These are phyloP conservation scores for Trichophyton verrucosum DNA, from an alignment of 2,329 filamentous ascomycete genomes.

Conservation along the genomic window DNA sequence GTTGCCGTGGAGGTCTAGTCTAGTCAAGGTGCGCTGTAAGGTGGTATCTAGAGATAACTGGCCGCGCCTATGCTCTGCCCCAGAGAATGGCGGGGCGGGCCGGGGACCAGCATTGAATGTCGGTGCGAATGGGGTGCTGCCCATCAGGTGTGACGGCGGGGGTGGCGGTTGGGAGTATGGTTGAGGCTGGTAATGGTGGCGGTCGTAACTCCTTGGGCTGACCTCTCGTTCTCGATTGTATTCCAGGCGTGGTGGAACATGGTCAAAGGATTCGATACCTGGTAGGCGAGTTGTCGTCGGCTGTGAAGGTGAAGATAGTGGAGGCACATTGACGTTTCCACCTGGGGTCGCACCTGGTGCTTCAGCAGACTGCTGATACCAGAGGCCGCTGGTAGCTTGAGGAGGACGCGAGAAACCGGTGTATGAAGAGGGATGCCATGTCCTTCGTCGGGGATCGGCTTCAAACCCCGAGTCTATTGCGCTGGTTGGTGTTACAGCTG, in stretches of 20 bases:
- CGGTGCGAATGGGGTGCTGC: slow-evolving; percentile 20
- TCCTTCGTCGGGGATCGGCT: slow-evolving; percentile 68
- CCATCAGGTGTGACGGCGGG: neutral
- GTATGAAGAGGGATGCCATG: slow-evolving; percentile 71
- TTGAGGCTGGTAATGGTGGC: slow-evolving; percentile 19
- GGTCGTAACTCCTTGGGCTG: slow-evolving; percentile 30
- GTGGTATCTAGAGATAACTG: slow-evolving; percentile 40
- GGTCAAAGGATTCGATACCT: slow-evolving; percentile 85
- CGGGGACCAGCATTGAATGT: slow-evolving; percentile 25
- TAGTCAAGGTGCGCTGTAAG: slow-evolving; percentile 33
- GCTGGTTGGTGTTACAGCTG: slow-evolving; percentile 55
- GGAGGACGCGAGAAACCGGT: slow-evolving; percentile 43
- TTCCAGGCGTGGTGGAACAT: slow-evolving; percentile 43
- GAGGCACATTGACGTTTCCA: neutral
- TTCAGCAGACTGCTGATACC: slow-evolving; percentile 61
- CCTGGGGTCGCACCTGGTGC: slow-evolving; percentile 28
- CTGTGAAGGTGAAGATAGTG: slow-evolving; percentile 35
- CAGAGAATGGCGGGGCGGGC: slow-evolving; percentile 32
- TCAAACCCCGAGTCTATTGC: slow-evolving; percentile 44
- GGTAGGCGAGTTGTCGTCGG: slow-evolving; percentile 61
- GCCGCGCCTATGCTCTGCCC: slow-evolving; percentile 33
- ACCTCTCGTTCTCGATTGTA: slow-evolving; percentile 71
- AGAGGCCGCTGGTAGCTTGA: slow-evolving; percentile 59
- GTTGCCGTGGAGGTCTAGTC: slow-evolving; percentile 31
- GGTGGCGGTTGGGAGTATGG: slow-evolving; percentile 3